Conservation (phyloP, 2,329 filamentous ascomycete genomes). For the Onygena corvina region DNA sequence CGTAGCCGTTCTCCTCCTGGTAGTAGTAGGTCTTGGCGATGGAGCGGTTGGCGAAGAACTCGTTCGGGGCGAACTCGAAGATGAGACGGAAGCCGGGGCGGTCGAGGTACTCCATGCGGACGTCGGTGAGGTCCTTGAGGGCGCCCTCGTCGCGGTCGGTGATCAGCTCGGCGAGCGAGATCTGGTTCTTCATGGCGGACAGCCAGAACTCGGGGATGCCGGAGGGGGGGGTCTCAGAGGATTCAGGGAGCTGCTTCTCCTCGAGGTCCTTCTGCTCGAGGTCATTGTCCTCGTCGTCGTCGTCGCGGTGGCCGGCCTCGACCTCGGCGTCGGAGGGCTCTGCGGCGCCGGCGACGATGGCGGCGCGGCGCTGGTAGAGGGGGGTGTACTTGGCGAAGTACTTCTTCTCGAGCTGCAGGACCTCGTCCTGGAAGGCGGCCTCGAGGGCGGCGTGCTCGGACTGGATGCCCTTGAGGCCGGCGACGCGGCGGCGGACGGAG, state of each 20-base stretch:
- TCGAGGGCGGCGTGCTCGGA: constrained; percentile 98
- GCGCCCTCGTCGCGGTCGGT: constrained; percentile 93
- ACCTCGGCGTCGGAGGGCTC: constrained; percentile 86
- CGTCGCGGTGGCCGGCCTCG: constrained; percentile 68
- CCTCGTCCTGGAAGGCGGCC: constrained; percentile 96
- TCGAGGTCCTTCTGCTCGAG: constrained; percentile 48
- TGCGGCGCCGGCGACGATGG: constrained; percentile 73
- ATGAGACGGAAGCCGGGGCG: constrained; percentile 96
- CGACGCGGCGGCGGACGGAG: constrained; percentile 81
- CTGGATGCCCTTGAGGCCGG: constrained; percentile 93
- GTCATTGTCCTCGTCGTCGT: constrained; percentile 53
- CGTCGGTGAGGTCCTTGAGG: constrained; percentile 77
- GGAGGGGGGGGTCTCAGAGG: constrained; percentile 41
- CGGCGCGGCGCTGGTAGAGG: constrained; percentile 85
- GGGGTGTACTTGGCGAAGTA: constrained; percentile 98
- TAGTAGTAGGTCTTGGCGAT: constrained; percentile 99
- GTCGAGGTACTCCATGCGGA: constrained; percentile 98
- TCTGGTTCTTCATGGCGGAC: constrained; percentile 99
- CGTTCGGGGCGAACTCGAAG: constrained; percentile 91
- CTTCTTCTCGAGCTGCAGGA: constrained; percentile 96
- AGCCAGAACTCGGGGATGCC: constrained; percentile 99
- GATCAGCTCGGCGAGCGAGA: constrained; percentile 94
- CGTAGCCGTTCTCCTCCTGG: constrained; percentile 96
- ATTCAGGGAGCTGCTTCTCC: constrained; percentile 36
- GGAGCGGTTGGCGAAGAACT: constrained; percentile 94